These are phyloP conservation scores for Chenopodium suecicum DNA, from an alignment of 148 eudicot species.

Conservation along the genomic window DNA sequence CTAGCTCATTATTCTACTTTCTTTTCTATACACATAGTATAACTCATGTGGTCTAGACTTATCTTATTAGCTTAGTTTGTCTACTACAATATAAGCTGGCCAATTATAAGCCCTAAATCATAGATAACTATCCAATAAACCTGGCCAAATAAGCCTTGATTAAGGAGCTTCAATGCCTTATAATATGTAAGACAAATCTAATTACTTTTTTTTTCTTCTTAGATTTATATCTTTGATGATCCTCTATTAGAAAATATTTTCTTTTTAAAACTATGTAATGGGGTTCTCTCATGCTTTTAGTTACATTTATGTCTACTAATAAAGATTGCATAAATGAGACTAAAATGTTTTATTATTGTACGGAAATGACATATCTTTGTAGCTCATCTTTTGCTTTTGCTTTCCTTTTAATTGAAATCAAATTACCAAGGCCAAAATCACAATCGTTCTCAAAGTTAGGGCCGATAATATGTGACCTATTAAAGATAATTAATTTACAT, in stretches of 20 bases:
- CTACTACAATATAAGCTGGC: too few species aligned
- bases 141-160: too few species aligned
- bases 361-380: neutral
- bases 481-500: constrained; percentile 1
- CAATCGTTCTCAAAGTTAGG: constrained; percentile 30
- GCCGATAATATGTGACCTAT: neutral
- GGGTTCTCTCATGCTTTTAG: constrained; percentile 9
- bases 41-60: too few species aligned
- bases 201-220: neutral
- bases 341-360: neutral
- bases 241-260: neutral
- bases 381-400: neutral
- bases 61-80: too few species aligned
- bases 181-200: too few species aligned
- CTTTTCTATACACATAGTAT: too few species aligned
- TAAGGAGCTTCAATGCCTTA: too few species aligned
- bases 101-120: too few species aligned
- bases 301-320: neutral
- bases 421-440: constrained; percentile 8
- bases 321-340: neutral
- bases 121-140: too few species aligned
- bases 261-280: neutral
- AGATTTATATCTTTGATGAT: neutral
- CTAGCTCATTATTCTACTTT: too few species aligned
- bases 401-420: neutral